Evolutionary conservation across 257 asterid genomes (phyloP), one percentile per base, ranked within the genome.

Genomic region (Primulina huaijiensis): DNA sequence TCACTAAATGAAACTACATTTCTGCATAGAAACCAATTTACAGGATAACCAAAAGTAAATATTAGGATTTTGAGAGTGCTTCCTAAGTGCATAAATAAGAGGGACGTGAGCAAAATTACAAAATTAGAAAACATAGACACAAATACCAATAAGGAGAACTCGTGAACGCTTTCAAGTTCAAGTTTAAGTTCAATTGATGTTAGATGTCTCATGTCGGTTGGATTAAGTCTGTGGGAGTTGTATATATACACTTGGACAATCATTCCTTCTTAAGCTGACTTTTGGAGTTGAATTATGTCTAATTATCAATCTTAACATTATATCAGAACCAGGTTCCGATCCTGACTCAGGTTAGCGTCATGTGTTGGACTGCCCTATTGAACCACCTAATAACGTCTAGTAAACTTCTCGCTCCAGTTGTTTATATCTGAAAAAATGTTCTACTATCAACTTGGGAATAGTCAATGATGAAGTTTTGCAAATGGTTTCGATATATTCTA

Each of bases 1-100:
- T 92, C 98, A 64, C 98, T 92, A 65, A 86, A 90, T 16, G 98
- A 92, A 63, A 75, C 97, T 67, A 92, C 98, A 75, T 89, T 92
- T 80, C 96, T 92, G 83, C 77, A 77, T 29, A 62, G n/a, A 6
- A 74, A n/a, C 33, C 63, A 59, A n/a, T 53, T 17, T 53, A 31
- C 52, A 34, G 19, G 60, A 67, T 38, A 37, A 55, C 16, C 50
- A 19, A 25, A 37, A 23, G 56, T 5, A 50, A 10, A 40, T 21
- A 64, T 38, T 5, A 46, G 73, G 57, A 60, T 10, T 20, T 2
- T 55, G n/a, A 27, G 30, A 3, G 30, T 19, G 58, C 66, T 46
- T 62, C 29, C 30, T 11, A 43, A 25, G 10, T 5, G 6, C 5
- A 60, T 16, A 65, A 19, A 23, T 7, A 59, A 58, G 37, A 38